Conservation (phyloP, 202 grass and related monocot species). For the Dendrocalamus latiflorus region DNA sequence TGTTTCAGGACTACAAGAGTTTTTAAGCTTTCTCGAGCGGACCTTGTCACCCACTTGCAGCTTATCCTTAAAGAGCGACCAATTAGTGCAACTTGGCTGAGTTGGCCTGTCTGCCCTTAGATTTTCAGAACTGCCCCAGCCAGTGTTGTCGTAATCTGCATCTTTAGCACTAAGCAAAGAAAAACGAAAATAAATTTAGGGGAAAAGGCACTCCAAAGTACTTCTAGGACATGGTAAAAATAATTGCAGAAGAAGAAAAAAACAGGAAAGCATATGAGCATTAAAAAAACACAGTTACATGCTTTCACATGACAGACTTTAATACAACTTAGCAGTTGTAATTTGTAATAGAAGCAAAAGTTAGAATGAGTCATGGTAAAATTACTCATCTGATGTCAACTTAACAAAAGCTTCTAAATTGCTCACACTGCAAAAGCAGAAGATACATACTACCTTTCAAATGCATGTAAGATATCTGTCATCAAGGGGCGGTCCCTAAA, state of each 20-base stretch:
- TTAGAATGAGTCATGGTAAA: not conserved
- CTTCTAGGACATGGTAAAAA: not conserved
- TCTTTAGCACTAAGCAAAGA: conserved; percentile 45
- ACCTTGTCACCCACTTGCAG: conserved; percentile 71
- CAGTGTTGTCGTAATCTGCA: conserved; percentile 40
- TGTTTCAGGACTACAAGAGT: conserved; percentile 54
- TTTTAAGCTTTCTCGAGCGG: conserved; percentile 73
- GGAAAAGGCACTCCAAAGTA: not conserved
- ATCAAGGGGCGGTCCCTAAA: conserved; percentile 71
- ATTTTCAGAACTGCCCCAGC: conserved; percentile 32
- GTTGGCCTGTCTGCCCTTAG: conserved; percentile 30
- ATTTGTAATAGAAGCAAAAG: not conserved
- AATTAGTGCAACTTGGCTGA: conserved; percentile 40
- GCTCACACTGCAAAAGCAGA: not conserved
- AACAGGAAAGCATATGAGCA: not conserved
- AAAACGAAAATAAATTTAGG: not conserved
- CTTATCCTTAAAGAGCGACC: conserved; percentile 75
- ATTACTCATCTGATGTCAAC: not conserved
- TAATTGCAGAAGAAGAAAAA: not conserved
- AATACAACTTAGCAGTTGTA: not conserved
- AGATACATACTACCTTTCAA: conserved; percentile 57
- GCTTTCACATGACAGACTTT: not conserved
- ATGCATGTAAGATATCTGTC: conserved; percentile 75
- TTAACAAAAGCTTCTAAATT: conserved; percentile 18
- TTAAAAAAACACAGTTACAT: not conserved